Percentiles rank a stretch among this genome's conserved stretches.
phyloP scores from a whole-genome alignment of 2,329 filamentous ascomycete species.

The Trichoderma afroharzianum region DNA sequence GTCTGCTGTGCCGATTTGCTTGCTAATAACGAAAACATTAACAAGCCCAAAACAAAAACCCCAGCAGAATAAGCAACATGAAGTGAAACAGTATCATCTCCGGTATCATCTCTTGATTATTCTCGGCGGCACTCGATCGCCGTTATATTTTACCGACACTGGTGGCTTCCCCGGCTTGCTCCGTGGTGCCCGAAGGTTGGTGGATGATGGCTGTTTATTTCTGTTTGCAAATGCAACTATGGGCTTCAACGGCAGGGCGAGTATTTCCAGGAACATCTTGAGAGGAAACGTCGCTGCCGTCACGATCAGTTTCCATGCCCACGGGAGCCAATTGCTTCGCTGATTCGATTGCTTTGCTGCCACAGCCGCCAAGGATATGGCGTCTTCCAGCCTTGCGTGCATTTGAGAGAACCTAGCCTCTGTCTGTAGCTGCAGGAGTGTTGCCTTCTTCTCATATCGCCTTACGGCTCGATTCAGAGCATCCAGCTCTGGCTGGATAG shows the following conservation, averaged over 20 bases:
- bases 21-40: neutral
- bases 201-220: conserved; percentile 5
- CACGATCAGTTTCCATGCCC: conserved; percentile 36
- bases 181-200: neutral
- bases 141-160: conserved; percentile 12
- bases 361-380: conserved; percentile 74
- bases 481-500: conserved; percentile 77
- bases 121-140: conserved; percentile 18
- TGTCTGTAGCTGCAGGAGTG: conserved; percentile 69
- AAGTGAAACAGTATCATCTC: neutral
- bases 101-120: conserved; percentile 19
- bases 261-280: conserved; percentile 36
- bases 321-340: conserved; percentile 36
- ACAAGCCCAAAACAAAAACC: neutral
- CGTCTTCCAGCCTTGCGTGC: conserved; percentile 69
- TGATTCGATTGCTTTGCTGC: conserved; percentile 54
- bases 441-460: conserved; percentile 85
- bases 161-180: conserved; percentile 14
- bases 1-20: neutral
- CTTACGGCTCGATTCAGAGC: conserved; percentile 84
- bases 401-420: conserved; percentile 71
- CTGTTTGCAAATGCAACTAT: conserved; percentile 16
- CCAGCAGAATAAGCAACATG: neutral
- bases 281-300: conserved; percentile 41
- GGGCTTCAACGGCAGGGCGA: conserved; percentile 41